These are phyloP conservation scores for Rugonectria rugulosa DNA, from an alignment of 2,329 filamentous ascomycete genomes.

Conservation along the genomic window DNA sequence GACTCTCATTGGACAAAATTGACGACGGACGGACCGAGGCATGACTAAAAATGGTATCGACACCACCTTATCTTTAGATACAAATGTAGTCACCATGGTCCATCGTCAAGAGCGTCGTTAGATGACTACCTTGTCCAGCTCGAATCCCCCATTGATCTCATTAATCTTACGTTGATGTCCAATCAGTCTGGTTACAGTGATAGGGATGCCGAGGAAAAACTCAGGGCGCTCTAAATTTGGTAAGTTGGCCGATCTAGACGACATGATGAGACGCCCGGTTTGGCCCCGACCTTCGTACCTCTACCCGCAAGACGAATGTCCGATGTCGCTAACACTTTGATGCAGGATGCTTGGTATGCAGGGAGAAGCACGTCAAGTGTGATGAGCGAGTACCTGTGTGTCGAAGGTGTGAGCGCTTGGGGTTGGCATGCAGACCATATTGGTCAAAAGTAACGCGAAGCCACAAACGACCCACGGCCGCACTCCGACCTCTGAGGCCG, in stretches of 20 bases:
- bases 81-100: too few species aligned
- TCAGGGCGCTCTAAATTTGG: conserved; percentile 7
- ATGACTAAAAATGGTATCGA: background rate
- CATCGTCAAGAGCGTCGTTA: too few species aligned
- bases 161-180: background rate
- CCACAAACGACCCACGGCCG: background rate
- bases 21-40: background rate
- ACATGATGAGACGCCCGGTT: too few species aligned
- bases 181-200: too few species aligned
- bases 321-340: background rate
- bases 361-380: conserved; percentile 6
- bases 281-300: too few species aligned
- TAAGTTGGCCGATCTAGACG: background rate
- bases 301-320: too few species aligned
- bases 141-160: background rate
- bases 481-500: background rate
- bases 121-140: too few species aligned
- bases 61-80: too few species aligned
- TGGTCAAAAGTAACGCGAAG: background rate
- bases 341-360: conserved; percentile 3
- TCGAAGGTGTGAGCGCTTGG: conserved; percentile 1
- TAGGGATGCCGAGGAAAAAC: conserved; percentile 4
- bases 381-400: conserved; percentile 1
- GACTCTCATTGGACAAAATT: background rate
- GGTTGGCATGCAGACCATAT: conserved; percentile 1